Evolutionary conservation across 169 alveolate species (phyloP).

Genomic region (Plasmodium coatneyi): DNA sequence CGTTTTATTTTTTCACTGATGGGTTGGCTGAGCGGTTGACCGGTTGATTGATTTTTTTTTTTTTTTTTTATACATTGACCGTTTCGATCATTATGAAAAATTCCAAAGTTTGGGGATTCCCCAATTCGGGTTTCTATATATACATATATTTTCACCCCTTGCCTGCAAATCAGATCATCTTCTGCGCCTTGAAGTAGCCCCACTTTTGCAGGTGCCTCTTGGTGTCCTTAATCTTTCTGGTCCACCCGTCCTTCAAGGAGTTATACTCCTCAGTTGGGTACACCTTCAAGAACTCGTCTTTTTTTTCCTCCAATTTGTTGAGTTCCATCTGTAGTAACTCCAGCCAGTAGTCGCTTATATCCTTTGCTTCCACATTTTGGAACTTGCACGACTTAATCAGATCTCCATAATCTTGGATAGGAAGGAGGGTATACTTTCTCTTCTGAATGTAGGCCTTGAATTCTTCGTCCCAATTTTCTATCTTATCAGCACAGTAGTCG

Average conservation of each 20-base stretch:
- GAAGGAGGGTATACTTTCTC: constrained; percentile 16
- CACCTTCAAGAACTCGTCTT: constrained; percentile 15
- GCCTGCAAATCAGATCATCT: not conserved
- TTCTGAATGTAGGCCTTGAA: constrained; percentile 27
- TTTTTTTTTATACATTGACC: not conserved
- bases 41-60: not conserved
- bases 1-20: not conserved
- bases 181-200: constrained; percentile 49
- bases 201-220: constrained; percentile 21
- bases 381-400: constrained; percentile 2
- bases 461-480: constrained; percentile 53
- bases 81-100: not conserved
- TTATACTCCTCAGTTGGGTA: constrained; percentile 1
- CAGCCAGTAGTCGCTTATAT: constrained; percentile 43
- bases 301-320: constrained; percentile 15
- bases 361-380: constrained; percentile 23
- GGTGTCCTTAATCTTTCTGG: constrained; percentile 38
- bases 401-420: constrained; percentile 28
- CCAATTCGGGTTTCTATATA: not conserved
- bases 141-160: not conserved
- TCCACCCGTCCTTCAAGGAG: constrained; percentile 22
- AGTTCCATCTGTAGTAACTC: constrained; percentile 13
- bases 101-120: not conserved
- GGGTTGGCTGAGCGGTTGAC: not conserved
- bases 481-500: constrained; percentile 30